Evolutionary conservation across 768 basidiomycete species (phyloP), one percentile per base, ranked within the genome.

Genomic region (Russula virescens): DNA sequence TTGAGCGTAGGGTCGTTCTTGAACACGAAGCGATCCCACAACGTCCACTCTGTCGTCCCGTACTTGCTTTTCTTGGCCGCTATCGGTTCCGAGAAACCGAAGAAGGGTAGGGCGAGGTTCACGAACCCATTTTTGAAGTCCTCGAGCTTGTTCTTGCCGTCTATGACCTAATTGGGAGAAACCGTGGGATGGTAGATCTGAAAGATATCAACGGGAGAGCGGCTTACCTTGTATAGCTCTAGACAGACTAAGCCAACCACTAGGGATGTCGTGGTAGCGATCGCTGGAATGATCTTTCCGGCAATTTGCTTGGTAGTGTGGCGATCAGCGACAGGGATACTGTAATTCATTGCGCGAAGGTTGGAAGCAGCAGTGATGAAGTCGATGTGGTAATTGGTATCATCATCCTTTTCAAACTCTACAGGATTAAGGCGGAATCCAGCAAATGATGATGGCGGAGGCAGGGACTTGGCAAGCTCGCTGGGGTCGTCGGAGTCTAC

Each of bases 331-430:
- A 81, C 77, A 53, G 82, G 81, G 70, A 99, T 98, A 62, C 78
- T 87, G 76, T 99, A 99, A 77, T 98, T 98, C 77, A 85, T 82
- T 7, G 97, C 97, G 40, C 97, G 91, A 58, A 98, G 81, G 78
- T 99, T 98, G 54, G 94, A 97, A 8, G 96, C 91, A 9, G 97
- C 91, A 40, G 95, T 98, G 75, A 99, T 96, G 76, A 98, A 98
- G 76, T 96, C 97, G 72, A 99, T 98, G 75, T 99, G 97, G 76
- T 91, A 85, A 76, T 99, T 99, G 55, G 89, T 83, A 72, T 99
- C 97, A 69, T 98, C 96, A 71, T 99, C 97, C 77, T 99, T 99
- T 80, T 99, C 97, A 68, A 99, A 99, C 70, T 97, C 94, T 54
- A 95, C 96, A 3, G 96, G 92, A 55, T 80, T 89, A 52, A 99